Evolutionary conservation across 1,284 basidiomycete genomes (phyloP).

Genomic region (Takashimella koratensis): DNA sequence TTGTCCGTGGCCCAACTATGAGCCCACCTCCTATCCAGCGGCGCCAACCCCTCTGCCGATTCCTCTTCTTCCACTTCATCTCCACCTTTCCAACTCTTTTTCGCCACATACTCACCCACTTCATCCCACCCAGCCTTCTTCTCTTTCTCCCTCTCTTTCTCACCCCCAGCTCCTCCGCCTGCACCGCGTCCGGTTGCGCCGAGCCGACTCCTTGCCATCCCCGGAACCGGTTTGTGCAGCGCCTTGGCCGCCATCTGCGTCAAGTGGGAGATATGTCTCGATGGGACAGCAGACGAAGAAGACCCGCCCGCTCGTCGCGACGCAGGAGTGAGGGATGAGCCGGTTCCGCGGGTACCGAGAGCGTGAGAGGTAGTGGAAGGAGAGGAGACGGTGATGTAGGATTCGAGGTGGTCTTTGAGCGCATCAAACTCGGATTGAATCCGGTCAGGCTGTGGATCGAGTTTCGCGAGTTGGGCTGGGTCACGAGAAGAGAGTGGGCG

Average conservation of each 20-base stretch:
- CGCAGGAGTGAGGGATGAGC: too few relatives aligned
- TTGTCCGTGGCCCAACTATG: conserved; percentile 71
- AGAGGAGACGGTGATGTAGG: conserved; percentile 54
- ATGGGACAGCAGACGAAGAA: conserved; percentile 18
- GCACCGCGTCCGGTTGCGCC: conserved; percentile 5
- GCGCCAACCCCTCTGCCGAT: conserved; percentile 60
- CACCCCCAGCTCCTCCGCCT: not conserved
- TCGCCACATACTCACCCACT: conserved; percentile 33
- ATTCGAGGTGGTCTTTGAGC: conserved; percentile 90
- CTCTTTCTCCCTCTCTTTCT: conserved; percentile 2
- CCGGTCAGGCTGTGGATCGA: conserved; percentile 77
- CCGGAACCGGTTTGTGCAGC: conserved; percentile 31
- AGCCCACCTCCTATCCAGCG: conserved; percentile 73
- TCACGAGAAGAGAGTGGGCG: conserved; percentile 8
- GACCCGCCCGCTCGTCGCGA: conserved; percentile 1
- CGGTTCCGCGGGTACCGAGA: not conserved
- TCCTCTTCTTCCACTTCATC: conserved; percentile 42
- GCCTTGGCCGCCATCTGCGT: conserved; percentile 44
- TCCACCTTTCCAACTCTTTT: conserved; percentile 38
- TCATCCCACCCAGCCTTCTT: conserved; percentile 39
- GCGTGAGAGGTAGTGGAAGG: not conserved
- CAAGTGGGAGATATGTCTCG: conserved; percentile 42
- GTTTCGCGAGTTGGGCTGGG: conserved; percentile 79
- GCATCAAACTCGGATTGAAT: conserved; percentile 77
- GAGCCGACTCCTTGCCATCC: conserved; percentile 16